Conservation (phyloP, 805 yeast genomes). For the Crinitomyces ghanaensis region DNA sequence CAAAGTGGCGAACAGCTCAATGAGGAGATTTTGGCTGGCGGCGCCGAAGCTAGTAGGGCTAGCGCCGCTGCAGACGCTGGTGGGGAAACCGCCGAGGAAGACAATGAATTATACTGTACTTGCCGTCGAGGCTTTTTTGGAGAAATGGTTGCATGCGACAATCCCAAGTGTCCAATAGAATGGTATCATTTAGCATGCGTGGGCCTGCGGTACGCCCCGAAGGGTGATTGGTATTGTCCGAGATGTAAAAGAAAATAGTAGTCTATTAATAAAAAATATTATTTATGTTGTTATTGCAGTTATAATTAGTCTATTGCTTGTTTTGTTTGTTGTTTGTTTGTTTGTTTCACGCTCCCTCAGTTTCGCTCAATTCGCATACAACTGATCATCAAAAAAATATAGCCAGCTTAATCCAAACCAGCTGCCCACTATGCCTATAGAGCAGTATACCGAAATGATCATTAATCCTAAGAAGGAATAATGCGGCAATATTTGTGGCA, state of each 20-base stretch:
- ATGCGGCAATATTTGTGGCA: slow-evolving; percentile 42
- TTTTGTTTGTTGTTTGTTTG: neutral
- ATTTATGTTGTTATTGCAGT: neutral
- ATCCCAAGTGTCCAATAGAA: slow-evolving; percentile 62
- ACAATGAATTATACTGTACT: slow-evolving; percentile 39
- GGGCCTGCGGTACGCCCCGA: slow-evolving; percentile 67
- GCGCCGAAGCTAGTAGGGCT: too few species aligned
- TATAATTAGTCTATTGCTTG: neutral
- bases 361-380: slow-evolving; percentile 11
- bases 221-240: slow-evolving; percentile 69
- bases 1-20: neutral
- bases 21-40: too few species aligned
- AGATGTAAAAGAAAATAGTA: slow-evolving; percentile 33
- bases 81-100: too few species aligned
- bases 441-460: slow-evolving; percentile 77
- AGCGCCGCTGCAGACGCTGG: too few species aligned
- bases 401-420: slow-evolving; percentile 88
- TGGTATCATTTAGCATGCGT: slow-evolving; percentile 94
- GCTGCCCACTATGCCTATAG: slow-evolving; percentile 70
- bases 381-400: slow-evolving; percentile 63
- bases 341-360: neutral
- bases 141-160: slow-evolving; percentile 86
- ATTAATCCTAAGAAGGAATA: slow-evolving; percentile 70
- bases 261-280: neutral
- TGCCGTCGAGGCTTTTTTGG: slow-evolving; percentile 46